These are phyloP conservation scores for Avena sativa DNA, from an alignment of 176 grass and related monocot species.

Conservation along the genomic window DNA sequence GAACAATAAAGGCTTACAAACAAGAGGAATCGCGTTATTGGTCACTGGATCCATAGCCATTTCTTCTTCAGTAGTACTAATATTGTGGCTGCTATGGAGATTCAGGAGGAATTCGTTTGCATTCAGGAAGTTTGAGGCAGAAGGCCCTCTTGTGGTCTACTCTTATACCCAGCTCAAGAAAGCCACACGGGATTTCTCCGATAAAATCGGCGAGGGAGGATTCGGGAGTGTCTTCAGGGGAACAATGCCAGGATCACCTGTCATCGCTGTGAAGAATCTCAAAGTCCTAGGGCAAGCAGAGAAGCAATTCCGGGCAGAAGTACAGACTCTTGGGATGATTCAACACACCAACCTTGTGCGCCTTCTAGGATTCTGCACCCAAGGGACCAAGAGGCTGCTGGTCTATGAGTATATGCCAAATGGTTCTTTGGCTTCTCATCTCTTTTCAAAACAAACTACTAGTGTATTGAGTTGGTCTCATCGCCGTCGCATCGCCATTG, in stretches of 20 bases:
- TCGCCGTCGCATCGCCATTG: constrained; percentile 20
- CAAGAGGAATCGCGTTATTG: neutral
- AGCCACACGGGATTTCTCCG: neutral
- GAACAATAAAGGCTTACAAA: neutral
- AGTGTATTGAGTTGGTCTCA: constrained; percentile 25
- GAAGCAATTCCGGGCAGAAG: constrained; percentile 39
- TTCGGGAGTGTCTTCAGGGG: constrained; percentile 43
- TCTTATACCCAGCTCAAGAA: constrained; percentile 29
- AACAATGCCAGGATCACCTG: neutral
- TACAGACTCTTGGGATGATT: constrained; percentile 41
- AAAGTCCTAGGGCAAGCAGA: constrained; percentile 6
- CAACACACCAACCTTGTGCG: constrained; percentile 43
- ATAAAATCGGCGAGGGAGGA: constrained; percentile 38
- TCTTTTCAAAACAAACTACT: constrained; percentile 24
- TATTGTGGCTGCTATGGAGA: constrained; percentile 5
- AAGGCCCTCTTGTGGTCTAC: constrained; percentile 32
- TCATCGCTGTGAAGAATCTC: constrained; percentile 41
- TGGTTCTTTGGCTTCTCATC: constrained; percentile 14
- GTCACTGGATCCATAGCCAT: neutral
- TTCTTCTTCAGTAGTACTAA: neutral
- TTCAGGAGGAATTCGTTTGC: constrained; percentile 10
- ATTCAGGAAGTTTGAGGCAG: neutral
- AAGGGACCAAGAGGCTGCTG: neutral
- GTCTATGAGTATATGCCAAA: constrained; percentile 33
- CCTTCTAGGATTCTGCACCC: constrained; percentile 26